These are phyloP conservation scores for Phoma sp. DNA, from an alignment of 2,329 filamentous ascomycete genomes.

Conservation along the genomic window DNA sequence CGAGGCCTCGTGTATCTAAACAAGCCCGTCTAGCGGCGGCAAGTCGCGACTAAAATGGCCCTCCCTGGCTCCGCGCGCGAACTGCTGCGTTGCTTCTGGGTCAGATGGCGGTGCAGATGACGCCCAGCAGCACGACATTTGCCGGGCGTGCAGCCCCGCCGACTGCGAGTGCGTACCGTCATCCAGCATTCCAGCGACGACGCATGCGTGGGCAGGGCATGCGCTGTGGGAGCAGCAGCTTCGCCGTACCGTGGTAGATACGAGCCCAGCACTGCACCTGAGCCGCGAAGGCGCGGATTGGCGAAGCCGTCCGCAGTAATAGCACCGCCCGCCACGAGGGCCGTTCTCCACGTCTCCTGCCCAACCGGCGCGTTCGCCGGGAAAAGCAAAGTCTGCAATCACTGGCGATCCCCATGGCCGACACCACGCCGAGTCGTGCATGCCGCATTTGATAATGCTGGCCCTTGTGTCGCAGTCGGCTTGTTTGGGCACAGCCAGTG, in stretches of 20 bases:
- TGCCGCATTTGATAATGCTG: slow-evolving; percentile 5
- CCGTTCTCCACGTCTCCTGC: slow-evolving; percentile 21
- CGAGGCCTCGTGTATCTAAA: slow-evolving; percentile 48
- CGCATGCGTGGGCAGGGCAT: slow-evolving; percentile 2
- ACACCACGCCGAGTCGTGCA: slow-evolving; percentile 14
- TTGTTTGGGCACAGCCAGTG: slow-evolving; percentile 1
- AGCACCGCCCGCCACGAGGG: slow-evolving; percentile 35
- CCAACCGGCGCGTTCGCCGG: slow-evolving; percentile 32
- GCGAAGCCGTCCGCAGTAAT: slow-evolving; percentile 30
- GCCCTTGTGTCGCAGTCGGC: not conserved
- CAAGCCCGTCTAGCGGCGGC: slow-evolving; percentile 43
- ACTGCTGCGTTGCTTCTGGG: slow-evolving; percentile 25
- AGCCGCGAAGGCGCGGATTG: slow-evolving; percentile 2
- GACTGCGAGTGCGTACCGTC: slow-evolving; percentile 1
- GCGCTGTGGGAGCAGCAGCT: slow-evolving; percentile 13
- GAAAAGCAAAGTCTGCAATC: slow-evolving; percentile 17
- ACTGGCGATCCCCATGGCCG: slow-evolving; percentile 13
- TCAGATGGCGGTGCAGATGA: slow-evolving; percentile 21
- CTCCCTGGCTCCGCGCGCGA: slow-evolving; percentile 30
- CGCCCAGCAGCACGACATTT: slow-evolving; percentile 18
- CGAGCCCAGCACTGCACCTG: slow-evolving; percentile 1
- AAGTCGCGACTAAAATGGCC: slow-evolving; percentile 43
- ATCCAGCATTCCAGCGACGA: slow-evolving; percentile 19
- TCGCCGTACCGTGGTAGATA: slow-evolving; percentile 11
- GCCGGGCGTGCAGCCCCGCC: slow-evolving; percentile 6